Conservation (phyloP, 805 yeast genomes). For the Pichia manshurica region DNA sequence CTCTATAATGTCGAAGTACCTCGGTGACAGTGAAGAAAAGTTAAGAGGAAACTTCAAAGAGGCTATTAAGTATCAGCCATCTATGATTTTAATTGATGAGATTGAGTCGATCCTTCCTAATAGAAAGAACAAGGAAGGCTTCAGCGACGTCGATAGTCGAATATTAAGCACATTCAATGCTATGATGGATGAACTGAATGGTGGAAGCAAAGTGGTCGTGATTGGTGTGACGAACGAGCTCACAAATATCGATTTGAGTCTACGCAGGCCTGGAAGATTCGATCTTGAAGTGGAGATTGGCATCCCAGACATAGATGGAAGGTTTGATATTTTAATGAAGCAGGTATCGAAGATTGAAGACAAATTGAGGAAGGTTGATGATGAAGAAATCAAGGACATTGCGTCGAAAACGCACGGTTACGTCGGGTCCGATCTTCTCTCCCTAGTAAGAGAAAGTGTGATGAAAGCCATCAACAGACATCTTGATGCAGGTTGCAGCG, state of each 20-base stretch:
- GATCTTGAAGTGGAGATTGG: slow-evolving; percentile 92
- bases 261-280: slow-evolving; percentile 88
- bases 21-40: slow-evolving; percentile 90
- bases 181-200: slow-evolving; percentile 70
- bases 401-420: slow-evolving; percentile 90
- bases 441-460: slow-evolving; percentile 82
- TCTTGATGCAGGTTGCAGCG: slow-evolving; percentile 21
- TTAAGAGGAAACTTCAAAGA: slow-evolving; percentile 79
- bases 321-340: slow-evolving; percentile 64
- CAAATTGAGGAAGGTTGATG: slow-evolving; percentile 41
- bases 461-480: slow-evolving; percentile 73
- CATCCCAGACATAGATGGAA: slow-evolving; percentile 80
- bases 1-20: slow-evolving; percentile 82
- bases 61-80: slow-evolving; percentile 80
- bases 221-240: slow-evolving; percentile 95
- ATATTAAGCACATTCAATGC: slow-evolving; percentile 86
- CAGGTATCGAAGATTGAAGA: slow-evolving; percentile 51
- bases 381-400: slow-evolving; percentile 51
- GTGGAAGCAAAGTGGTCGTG: slow-evolving; percentile 53
- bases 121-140: slow-evolving; percentile 66
- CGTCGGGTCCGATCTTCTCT: slow-evolving; percentile 93
- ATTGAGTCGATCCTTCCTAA: slow-evolving; percentile 88
- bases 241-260: slow-evolving; percentile 82
- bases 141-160: slow-evolving; percentile 85
- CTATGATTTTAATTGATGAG: slow-evolving; percentile 86